Percentiles rank a stretch among this genome's conserved stretches.
Conservation (phyloP, 164 flowering plant genomes). For the Umbellularia californica region DNA sequence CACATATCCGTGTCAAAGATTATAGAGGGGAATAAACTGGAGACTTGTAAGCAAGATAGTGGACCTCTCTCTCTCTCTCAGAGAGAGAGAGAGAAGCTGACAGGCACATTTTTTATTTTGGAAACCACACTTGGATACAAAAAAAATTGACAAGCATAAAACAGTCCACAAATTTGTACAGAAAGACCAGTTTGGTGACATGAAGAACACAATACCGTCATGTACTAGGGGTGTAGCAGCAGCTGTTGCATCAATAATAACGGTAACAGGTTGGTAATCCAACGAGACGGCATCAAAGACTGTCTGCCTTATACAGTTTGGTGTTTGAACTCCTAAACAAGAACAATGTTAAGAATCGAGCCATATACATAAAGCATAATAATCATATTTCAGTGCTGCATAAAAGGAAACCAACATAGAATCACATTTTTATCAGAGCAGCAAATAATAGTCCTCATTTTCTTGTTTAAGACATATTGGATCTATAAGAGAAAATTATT, state of each 20-base stretch:
- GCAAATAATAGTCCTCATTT: not conserved
- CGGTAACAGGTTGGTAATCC: constrained; percentile 69
- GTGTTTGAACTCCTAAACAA: constrained; percentile 85
- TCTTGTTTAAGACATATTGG: not conserved
- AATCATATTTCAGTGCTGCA: not conserved
- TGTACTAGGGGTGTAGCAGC: constrained; percentile 86
- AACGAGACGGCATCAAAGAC: constrained; percentile 92
- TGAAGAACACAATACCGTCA: constrained; percentile 33
- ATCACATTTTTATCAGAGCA: not conserved
- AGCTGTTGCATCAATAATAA: constrained; percentile 89
- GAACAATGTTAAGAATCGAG: not conserved
- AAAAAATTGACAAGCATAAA: not conserved
- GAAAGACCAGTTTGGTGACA: not conserved
- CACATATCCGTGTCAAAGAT: too few relatives aligned
- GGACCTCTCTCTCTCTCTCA: too few relatives aligned
- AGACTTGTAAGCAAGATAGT: too few relatives aligned
- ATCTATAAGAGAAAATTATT: too few relatives aligned
- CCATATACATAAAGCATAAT: not conserved
- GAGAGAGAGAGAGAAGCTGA: too few relatives aligned
- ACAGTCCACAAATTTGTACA: not conserved
- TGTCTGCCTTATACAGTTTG: constrained; percentile 93
- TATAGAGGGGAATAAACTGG: too few relatives aligned
- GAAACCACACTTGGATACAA: not conserved
- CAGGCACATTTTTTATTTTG: too few relatives aligned
- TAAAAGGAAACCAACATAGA: not conserved